Evolutionary conservation across 2,329 filamentous ascomycete species (phyloP), one percentile per base, ranked within the genome.

Genomic region (Juglanconis sp.): DNA sequence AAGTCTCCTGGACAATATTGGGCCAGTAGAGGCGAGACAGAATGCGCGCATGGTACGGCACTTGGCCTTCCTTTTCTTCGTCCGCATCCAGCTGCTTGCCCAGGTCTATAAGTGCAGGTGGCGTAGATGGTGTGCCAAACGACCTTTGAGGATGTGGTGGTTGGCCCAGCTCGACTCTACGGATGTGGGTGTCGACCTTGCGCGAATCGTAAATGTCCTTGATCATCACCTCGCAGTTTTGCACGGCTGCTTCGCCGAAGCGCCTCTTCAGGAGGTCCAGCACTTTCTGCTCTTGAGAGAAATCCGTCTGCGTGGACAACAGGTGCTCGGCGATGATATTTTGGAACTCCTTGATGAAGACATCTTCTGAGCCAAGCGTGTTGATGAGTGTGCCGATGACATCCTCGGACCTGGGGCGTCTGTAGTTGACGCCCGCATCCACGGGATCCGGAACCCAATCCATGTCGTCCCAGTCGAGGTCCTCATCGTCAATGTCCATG

Each of bases 141-240:
- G 38, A 30, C 31, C 57, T 55, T 30, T 47, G 47, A 11, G 42
- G 58, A 11, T 57, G 49, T 34, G 59, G 55, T 63, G 66, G 31
- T 57, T 68, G 54, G 53, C 80, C 68, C 7, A 73, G 70, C 68
- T 80, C 76, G 44, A 77, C 78, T 59, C 80, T 81, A 47, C 86
- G 79, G 51, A 96, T 86, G 11, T 82, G 78, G 7, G 80, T 76
- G 70, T 97, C 90, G 61, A 96, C 85, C 47, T 85, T 83, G 63
- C 83, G 82, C 1, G 92, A 96, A 69, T 97, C 93, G 65, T 90
- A 84, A 40, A 98, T 90, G 71, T 99, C 95, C 65, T 89, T 91
- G 60, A 99, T 84, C 95, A 99, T 99, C 68, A 99, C 95, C 71
- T 99, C 94, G 73, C 93, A 97, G 53, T 91, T 90, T 71, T 98